Base-by-base conservation (phyloP, 2,329 filamentous ascomycete genomes). In the Fusarium keratoplasticum region DNA sequence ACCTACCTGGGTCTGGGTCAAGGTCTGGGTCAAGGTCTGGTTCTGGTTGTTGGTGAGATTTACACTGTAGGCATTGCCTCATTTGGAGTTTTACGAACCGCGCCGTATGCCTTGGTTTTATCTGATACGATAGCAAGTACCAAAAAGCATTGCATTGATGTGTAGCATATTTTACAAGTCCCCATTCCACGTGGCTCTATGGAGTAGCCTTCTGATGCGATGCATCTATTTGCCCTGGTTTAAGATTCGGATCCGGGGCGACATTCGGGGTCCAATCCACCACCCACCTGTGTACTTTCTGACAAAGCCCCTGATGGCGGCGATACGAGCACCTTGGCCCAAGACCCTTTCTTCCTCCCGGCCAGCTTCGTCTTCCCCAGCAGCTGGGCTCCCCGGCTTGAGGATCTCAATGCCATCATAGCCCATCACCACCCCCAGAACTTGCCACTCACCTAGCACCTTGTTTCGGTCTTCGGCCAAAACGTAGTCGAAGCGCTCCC, bases 251-350 rank as follows among this genome's bases (percentile, higher is more conserved):
- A 91, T 86, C 61, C 84, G 83, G 7, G 89, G 89, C 71, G 85
- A 84, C 89, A 92, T 91, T 72, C 86, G 85, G 27, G 90, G 90
- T 0, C 91, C 91, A 73, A 89, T 73, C 90, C 91, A 93, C 88
- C 89, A 92, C 0, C 91, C 91, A 2, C 89, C 86, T 0, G 89
- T 91, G 6, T 82, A 68, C 29, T 69, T 71, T 68, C 87, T 86
- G 8, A 89, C 84, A 3, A 70, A 57, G 6, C 84, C 80, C 66
- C 85, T 85, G 36, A 86, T 61, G 29, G 73, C 74, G 33, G 79
- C 82, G 18, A 89, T 78, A 0, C 80, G 57, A 36, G 80, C 81
- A 1, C 86, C 89, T 36, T 83, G 83, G 2, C 89, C 89, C 1
- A 90, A 81, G 3, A 87, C 77, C 18, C 70, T 79, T 25, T 76